Percentiles rank a stretch among this genome's conserved stretches.
Evolutionary conservation across 1,284 basidiomycete species (phyloP).

Genomic region (Pholiota adiposa): DNA sequence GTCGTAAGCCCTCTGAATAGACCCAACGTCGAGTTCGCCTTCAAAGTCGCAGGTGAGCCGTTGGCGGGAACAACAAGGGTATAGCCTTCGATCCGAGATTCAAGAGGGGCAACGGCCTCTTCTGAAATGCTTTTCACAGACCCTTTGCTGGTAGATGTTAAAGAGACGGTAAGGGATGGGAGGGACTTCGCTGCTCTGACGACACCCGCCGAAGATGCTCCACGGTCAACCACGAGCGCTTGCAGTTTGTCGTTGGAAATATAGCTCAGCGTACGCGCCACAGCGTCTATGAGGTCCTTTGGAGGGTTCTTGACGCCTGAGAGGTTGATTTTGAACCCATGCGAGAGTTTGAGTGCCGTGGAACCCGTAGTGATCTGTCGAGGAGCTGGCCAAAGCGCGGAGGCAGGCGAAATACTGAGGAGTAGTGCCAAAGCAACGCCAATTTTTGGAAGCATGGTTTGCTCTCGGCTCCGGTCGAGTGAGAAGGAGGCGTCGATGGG

Average conservation of each 20-base stretch:
- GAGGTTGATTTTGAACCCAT: constrained; percentile 50
- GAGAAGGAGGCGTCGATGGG: background rate
- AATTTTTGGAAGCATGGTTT: constrained; percentile 3
- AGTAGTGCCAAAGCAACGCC: constrained; percentile 9
- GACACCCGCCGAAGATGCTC: constrained; percentile 38
- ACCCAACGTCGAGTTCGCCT: constrained; percentile 78
- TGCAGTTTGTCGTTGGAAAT: constrained; percentile 53
- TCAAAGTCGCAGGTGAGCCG: constrained; percentile 62
- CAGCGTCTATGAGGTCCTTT: constrained; percentile 51
- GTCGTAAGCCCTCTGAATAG: constrained; percentile 82
- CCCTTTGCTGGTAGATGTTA: constrained; percentile 34
- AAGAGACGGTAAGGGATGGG: constrained; percentile 41
- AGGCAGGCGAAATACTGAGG: constrained; percentile 11
- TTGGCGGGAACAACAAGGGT: constrained; percentile 63
- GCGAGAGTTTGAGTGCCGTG: constrained; percentile 52
- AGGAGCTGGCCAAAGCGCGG: constrained; percentile 63
- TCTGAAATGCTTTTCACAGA: constrained; percentile 52
- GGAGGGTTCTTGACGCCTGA: constrained; percentile 40
- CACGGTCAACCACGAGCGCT: constrained; percentile 53
- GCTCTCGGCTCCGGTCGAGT: background rate
- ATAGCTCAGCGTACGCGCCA: constrained; percentile 42
- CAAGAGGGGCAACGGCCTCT: constrained; percentile 60
- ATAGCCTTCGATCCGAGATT: constrained; percentile 69
- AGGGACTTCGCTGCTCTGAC: constrained; percentile 43
- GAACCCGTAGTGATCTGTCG: constrained; percentile 51